Evolutionary conservation across 805 yeast genomes (phyloP).

Genomic region (Priceomyces carsonii): DNA sequence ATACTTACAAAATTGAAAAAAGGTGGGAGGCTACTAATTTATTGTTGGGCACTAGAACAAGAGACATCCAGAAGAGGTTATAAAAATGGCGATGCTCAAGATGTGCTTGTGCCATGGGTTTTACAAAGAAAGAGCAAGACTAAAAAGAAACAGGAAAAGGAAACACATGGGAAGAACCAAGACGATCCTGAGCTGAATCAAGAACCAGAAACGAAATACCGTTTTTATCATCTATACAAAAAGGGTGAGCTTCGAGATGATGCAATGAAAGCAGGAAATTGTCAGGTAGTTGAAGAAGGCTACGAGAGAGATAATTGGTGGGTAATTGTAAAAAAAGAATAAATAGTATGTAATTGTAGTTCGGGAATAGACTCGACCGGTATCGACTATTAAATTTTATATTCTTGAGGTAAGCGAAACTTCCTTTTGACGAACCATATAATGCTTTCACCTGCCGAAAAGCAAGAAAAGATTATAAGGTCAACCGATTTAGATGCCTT

Average conservation of each 20-base stretch:
- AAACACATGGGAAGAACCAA: conserved; percentile 14
- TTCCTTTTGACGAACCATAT: neutral
- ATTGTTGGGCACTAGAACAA: conserved; percentile 98
- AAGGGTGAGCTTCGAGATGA: conserved; percentile 81
- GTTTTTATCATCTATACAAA: conserved; percentile 86
- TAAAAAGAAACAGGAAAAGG: conserved; percentile 8
- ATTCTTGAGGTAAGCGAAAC: neutral
- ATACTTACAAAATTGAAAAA: conserved; percentile 57
- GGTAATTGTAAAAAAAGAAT: conserved; percentile 34
- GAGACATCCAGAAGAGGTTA: conserved; percentile 85
- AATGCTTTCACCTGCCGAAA: conserved; percentile 34
- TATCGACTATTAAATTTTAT: neutral
- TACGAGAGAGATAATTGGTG: conserved; percentile 97
- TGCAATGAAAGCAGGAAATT: conserved; percentile 70
- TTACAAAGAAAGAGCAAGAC: conserved; percentile 43
- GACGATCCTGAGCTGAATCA: conserved; percentile 17
- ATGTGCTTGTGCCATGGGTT: conserved; percentile 96
- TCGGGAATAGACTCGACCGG: neutral
- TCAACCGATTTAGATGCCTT: conserved; percentile 72
- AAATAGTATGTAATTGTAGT: conserved; percentile 1
- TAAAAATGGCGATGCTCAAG: conserved; percentile 89
- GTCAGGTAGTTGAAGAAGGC: conserved; percentile 62
- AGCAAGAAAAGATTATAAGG: conserved; percentile 46
- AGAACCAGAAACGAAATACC: conserved; percentile 58
- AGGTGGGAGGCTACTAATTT: conserved; percentile 74